Percentiles rank a stretch among this genome's conserved stretches.
These are phyloP conservation scores for Ophiocordyceps australis DNA, from an alignment of 2,329 filamentous ascomycete species.

Conservation along the genomic window DNA sequence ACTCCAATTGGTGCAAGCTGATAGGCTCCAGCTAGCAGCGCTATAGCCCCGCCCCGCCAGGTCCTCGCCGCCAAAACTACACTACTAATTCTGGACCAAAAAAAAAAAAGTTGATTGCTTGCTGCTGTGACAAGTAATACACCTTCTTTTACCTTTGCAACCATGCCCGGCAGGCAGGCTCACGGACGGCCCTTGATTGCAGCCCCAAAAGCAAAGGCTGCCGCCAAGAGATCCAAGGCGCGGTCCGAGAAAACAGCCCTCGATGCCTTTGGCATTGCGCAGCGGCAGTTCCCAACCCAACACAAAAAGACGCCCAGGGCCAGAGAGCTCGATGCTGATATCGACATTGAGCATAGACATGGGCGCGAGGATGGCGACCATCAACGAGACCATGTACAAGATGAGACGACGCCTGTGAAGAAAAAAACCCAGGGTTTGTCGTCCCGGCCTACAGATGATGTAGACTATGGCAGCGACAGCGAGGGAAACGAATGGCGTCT, in stretches of 20 bases:
- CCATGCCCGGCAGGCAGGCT: slow-evolving; percentile 39
- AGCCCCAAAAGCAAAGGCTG: slow-evolving; percentile 13
- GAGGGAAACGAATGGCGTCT: slow-evolving; percentile 76
- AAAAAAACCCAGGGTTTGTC: slow-evolving; percentile 23
- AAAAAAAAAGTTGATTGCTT: too few relatives aligned
- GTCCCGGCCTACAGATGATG: slow-evolving; percentile 28
- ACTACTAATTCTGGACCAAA: too few relatives aligned
- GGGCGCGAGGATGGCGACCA: slow-evolving; percentile 24
- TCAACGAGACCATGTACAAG: slow-evolving; percentile 24
- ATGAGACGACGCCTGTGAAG: slow-evolving; percentile 20
- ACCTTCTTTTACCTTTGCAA: slow-evolving; percentile 9
- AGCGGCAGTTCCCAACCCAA: slow-evolving; percentile 28
- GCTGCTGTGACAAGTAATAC: too few relatives aligned
- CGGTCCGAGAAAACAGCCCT: slow-evolving; percentile 30
- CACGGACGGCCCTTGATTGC: slow-evolving; percentile 34
- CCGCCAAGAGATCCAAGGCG: slow-evolving; percentile 26
- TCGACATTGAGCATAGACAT: slow-evolving; percentile 25
- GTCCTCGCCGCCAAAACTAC: too few relatives aligned
- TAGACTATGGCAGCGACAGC: slow-evolving; percentile 65
- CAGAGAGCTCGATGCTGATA: slow-evolving; percentile 30
- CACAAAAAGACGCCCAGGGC: slow-evolving; percentile 29
- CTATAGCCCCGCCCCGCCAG: too few relatives aligned
- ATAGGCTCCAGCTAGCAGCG: too few relatives aligned
- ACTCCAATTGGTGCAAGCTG: too few relatives aligned
- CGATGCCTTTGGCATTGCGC: slow-evolving; percentile 38